Evolutionary conservation across 108 stramenopile species (phyloP).

Genomic region (Bacterosira constricta): DNA sequence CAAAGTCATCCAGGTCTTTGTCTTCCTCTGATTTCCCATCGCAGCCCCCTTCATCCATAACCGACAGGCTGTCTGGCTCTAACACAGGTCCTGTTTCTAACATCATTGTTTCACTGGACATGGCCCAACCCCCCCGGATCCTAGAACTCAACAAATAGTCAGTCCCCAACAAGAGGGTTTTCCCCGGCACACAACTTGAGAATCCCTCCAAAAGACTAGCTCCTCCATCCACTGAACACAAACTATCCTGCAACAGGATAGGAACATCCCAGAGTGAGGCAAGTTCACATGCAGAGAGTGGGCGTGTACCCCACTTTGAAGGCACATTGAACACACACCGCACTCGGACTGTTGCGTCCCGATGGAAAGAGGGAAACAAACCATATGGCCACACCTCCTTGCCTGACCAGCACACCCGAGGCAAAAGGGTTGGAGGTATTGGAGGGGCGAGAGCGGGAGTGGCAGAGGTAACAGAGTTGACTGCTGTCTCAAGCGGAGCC

Average conservation of each 20-base stretch:
- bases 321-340: background rate
- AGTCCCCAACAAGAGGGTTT: background rate
- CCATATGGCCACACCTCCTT: background rate
- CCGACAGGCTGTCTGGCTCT: background rate
- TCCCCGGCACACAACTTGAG: background rate
- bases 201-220: background rate
- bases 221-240: background rate
- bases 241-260: background rate
- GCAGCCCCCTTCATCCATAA: background rate
- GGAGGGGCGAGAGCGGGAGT: background rate
- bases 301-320: background rate
- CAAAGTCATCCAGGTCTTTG: too few species aligned
- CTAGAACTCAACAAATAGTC: background rate
- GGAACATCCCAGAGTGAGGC: constrained; percentile 5
- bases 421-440: background rate
- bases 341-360: background rate
- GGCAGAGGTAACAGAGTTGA: background rate
- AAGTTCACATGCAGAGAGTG: background rate
- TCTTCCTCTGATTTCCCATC: background rate
- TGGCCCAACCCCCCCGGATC: constrained; percentile 12
- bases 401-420: background rate
- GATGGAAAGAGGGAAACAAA: background rate
- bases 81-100: background rate
- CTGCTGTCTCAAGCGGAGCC: background rate
- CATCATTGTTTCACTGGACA: too few species aligned